phyloP scores from a whole-genome alignment of 108 stramenopile species.

The Nitzschia sp. region DNA sequence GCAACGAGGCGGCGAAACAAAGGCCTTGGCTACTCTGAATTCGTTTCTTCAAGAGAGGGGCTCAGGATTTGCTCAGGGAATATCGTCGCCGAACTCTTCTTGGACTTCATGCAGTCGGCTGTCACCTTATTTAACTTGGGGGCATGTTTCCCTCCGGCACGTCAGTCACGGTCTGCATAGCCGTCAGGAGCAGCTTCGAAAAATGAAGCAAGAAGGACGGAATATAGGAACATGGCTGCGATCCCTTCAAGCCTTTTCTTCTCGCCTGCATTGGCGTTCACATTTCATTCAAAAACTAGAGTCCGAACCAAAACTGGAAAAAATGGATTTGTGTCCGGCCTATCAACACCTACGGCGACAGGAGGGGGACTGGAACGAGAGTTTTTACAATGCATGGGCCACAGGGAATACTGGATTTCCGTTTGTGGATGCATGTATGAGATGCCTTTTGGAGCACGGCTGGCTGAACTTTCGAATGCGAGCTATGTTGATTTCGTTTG shows the following conservation, averaged over 20 bases:
- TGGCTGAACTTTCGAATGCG: slow-evolving; percentile 82
- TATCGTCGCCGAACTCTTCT: slow-evolving; percentile 67
- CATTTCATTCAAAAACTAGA: slow-evolving; percentile 80
- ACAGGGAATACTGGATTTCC: slow-evolving; percentile 64
- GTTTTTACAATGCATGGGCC: slow-evolving; percentile 55
- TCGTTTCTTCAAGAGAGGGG: slow-evolving; percentile 61
- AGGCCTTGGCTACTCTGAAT: slow-evolving; percentile 44
- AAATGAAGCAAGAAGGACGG: slow-evolving; percentile 29
- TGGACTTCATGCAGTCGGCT: slow-evolving; percentile 71
- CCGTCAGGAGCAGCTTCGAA: slow-evolving; percentile 43
- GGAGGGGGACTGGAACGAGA: slow-evolving; percentile 57
- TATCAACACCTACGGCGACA: slow-evolving; percentile 64
- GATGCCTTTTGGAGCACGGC: slow-evolving; percentile 59
- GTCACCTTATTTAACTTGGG: slow-evolving; percentile 69
- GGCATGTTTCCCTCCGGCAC: slow-evolving; percentile 53
- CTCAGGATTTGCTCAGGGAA: slow-evolving; percentile 50
- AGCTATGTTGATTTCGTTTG: slow-evolving; percentile 78
- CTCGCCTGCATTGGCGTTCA: slow-evolving; percentile 68
- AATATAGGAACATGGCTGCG: slow-evolving; percentile 43
- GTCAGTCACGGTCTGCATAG: slow-evolving; percentile 38
- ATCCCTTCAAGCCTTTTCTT: slow-evolving; percentile 67
- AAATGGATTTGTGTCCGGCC: slow-evolving; percentile 46
- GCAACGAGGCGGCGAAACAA: slow-evolving; percentile 54
- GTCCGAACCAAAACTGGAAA: slow-evolving; percentile 57
- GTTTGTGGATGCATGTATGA: slow-evolving; percentile 77